These are phyloP conservation scores for Punctularia strigosozonata DNA, from an alignment of 768 basidiomycete genomes.

Conservation along the genomic window DNA sequence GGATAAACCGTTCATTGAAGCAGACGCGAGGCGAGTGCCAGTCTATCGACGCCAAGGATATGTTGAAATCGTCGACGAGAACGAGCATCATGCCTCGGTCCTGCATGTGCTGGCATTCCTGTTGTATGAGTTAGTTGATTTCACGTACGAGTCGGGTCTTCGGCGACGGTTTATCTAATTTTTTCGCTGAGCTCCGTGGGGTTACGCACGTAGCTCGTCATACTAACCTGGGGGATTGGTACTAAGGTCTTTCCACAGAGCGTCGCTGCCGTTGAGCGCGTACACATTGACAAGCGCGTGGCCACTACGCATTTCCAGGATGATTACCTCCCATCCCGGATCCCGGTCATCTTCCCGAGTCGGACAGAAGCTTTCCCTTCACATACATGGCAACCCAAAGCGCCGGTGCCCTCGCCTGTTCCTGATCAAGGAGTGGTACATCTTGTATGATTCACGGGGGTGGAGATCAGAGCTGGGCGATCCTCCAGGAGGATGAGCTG, in stretches of 20 bases:
- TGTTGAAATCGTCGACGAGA: conserved; percentile 16
- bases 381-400: no score
- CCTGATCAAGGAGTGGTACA: no score
- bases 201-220: neutral
- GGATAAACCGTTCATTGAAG: conserved; percentile 15
- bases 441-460: no score
- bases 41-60: conserved; percentile 10
- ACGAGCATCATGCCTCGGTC: conserved; percentile 12
- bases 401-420: no score
- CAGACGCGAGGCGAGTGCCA: conserved; percentile 11
- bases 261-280: conserved; percentile 16
- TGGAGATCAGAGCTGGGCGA: no score
- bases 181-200: neutral
- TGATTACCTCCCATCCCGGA: conserved; percentile 12
- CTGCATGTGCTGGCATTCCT: conserved; percentile 12
- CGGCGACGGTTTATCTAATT: conserved; percentile 5
- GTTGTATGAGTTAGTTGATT: conserved; percentile 13
- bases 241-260: conserved; percentile 12
- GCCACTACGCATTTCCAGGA: conserved; percentile 13
- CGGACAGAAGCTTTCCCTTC: no score
- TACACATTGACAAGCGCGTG: conserved; percentile 17
- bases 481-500: no score
- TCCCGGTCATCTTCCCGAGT: conserved; percentile 15
- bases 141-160: conserved; percentile 16
- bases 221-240: neutral